Evolutionary conservation across 1,139 yeast species (phyloP), one percentile per base, ranked within the genome.

Genomic region (Keqinozyma sinolaborantium): DNA sequence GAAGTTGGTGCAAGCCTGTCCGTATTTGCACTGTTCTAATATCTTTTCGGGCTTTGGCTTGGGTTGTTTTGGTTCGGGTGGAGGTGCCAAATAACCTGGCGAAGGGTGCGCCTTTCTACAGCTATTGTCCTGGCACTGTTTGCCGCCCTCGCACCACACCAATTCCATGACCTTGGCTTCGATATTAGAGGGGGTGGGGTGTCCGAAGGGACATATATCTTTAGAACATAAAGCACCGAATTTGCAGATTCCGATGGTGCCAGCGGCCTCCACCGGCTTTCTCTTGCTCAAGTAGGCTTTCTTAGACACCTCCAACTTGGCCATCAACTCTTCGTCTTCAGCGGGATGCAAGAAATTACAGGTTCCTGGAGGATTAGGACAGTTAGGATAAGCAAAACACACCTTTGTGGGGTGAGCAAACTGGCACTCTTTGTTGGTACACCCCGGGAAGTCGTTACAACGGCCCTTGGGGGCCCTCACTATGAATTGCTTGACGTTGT

Each of bases 101-200:
- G 95, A 85, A 3, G 95, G 86, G 57, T 87, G 96, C 0, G 95
- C 90, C 49, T 75, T 80, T 31, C 65, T 64, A 60, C 96, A 87
- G 13, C 50, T 47, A 1, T 70, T 53, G 52, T 86, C 77, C 26
- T 59, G 49, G 62, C 96, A 87, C 19, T 60, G 58, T 42, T 80
- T 72, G 40, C 85, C 87, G 30, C 68, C 77, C 16, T 79, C 64
- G 63, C 96, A 87, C 95, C 95, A 85, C 42, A 79, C 81, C 35
- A 78, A 63, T 14, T 73, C 71, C 15, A 73, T 64, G 24, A 87
- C 86, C 45, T 79, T 77, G 15, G 88, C 87, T 37, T 73, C 77
- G 37, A 73, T 76, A 55, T 83, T 85, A 11, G 87, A 84, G 1
- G 95, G 94, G 1, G 95, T 85, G 29, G 96, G 95, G 51, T 87